Base-by-base conservation (phyloP, 2,329 filamentous ascomycete genomes). In the Trichoderma sp. region DNA sequence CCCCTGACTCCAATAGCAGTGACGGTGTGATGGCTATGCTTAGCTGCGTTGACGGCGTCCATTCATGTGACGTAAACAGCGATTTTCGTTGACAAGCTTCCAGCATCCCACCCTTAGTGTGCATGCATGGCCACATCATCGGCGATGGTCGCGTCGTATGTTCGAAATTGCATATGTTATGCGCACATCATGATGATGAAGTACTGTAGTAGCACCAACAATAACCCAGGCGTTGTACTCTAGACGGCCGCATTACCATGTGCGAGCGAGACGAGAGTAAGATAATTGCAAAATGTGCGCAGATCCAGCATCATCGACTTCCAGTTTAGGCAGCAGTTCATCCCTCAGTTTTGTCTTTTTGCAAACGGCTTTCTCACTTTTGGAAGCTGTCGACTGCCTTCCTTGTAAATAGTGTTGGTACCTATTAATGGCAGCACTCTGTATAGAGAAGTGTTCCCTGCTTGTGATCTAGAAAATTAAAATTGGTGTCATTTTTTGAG, bases 41-140 rank as follows among this genome's bases (percentile, higher is more conserved):
- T 43, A 55, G 62, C 31, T 49, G 31, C 43, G 56, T 68, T 55
- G 56, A 53, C 55, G 65, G 56, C 43, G 37, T 19, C 35, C 19
- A 24, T 52, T 57, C 27, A 52, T 27, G 65, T 68, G 65, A 68
- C 65, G 65, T 68, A 68, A 68, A 57, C 40, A 27, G 31, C 35
- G 33, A 61, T 55, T 68, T 31, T 61, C 43, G 31, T 53, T 11
- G 62, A 53, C 62, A 65, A 59, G 57, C 65, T 33, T 61, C 40
- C 4, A 53, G 7, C 57, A 61, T 55, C 65, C 57, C 47, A 53
- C 31, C 62, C n/a, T 47, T 43, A 61, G 33, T 43, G 33, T 47
- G 13, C 35, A 35, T 61, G 65, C 65, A 55, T 60, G 63, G 65
- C 65, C 65, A 68, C 65, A 61, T 68, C 65, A 68, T 68, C 65